phyloP scores from a whole-genome alignment of 2,329 filamentous ascomycete genomes.

The Corynespora cassiicola region DNA sequence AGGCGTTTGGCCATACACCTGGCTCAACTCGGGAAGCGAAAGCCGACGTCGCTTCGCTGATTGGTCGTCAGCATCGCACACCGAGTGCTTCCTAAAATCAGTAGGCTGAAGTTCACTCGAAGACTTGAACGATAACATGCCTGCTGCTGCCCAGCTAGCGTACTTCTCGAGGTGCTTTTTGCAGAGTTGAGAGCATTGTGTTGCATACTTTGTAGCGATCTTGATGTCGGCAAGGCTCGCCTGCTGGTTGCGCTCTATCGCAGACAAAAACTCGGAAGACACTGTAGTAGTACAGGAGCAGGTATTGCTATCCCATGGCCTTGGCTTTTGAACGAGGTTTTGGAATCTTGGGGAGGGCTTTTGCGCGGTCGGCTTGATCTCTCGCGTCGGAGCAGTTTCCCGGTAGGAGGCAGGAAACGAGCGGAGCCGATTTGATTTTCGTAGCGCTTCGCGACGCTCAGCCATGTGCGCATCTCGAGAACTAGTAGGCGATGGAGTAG shows the following conservation, averaged over 20 bases:
- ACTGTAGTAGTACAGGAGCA: conserved; percentile 13
- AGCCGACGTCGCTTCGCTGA: no score
- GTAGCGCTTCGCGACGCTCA: conserved; percentile 3
- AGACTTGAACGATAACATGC: conserved; percentile 12
- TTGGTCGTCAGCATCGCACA: no score
- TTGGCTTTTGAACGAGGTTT: conserved; percentile 1
- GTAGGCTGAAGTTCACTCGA: no score
- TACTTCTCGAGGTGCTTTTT: conserved; percentile 12
- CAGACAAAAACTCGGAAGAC: conserved; percentile 9
- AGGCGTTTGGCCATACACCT: no score
- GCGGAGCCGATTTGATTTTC: conserved; percentile 6
- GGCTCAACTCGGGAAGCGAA: no score
- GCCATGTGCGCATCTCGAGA: no score
- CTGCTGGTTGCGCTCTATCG: conserved; percentile 12
- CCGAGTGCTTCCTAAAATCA: no score
- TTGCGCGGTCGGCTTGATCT: no score
- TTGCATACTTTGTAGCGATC: conserved; percentile 9
- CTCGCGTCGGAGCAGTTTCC: no score
- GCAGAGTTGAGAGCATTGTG: conserved; percentile 10
- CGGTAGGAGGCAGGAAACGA: conserved; percentile 4
- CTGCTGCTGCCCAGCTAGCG: conserved; percentile 15
- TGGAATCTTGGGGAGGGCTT: not conserved
- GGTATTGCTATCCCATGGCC: conserved; percentile 1
- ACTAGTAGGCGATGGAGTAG: no score
- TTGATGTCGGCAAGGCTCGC: conserved; percentile 7